Base-by-base conservation (phyloP, 2,329 filamentous ascomycete genomes). In the Monilinia polystroma region DNA sequence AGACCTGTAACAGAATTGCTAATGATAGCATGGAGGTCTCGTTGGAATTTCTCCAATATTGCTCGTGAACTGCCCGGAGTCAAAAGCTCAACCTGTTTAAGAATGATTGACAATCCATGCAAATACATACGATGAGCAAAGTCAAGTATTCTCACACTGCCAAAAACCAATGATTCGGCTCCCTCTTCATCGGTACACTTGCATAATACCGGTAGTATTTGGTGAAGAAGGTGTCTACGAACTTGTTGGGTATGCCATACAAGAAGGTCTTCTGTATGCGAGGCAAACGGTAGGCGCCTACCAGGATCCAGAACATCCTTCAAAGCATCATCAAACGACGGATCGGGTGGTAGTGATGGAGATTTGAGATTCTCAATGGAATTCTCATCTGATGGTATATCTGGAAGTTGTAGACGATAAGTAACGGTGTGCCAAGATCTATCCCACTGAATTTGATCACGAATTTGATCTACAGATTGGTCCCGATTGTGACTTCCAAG, bases 11-110 rank as follows among this genome's bases (percentile, higher is more conserved):
- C 81, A 12, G 87, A 87, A 74, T 89, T 89, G 55, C 85, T 83
- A 69, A 91, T 83, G 29, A 90, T 80, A 29, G 87, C 86, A 72
- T 89, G 83, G 14, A 91, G 76, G 69, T 91, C 87, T 59, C 83
- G 79, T 20, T 79, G 80, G 72, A 91, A 90, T 66, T 83, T 84
- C 63, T 74, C 74, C 10, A 81, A 77, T 51, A 79, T 79, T 43
- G 76, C 74, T 56, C 77, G 75, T 64, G 78, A 80, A 43, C 73
- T 75, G 55, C 75, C 75, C 35, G 72, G 69, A 53, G 71, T 66
- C 20, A 67, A 67, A 18, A 77, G 76, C 14, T 79, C 76, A 70
- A 84, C 80, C 26, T 80, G 83, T 66, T 81, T 41, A 11, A 66
- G 73, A 60, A 89, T 80, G 62, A 85, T 77, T 12, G 80, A 80